Evolutionary conservation across 2,329 filamentous ascomycete genomes (phyloP).

Genomic region (Gnomoniopsis sp.): DNA sequence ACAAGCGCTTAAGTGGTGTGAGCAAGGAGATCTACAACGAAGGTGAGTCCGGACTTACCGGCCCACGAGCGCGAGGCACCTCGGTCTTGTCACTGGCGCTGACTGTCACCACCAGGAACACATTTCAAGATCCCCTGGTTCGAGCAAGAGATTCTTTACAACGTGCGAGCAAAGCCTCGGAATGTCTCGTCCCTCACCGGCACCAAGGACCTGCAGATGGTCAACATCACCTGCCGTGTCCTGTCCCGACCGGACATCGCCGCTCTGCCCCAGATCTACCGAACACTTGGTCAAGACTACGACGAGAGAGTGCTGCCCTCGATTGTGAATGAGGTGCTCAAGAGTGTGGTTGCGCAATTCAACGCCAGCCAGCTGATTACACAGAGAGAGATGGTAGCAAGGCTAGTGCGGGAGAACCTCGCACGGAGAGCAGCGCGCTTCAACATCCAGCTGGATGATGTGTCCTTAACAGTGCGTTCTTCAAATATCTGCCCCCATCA

Average conservation of each 20-base stretch:
- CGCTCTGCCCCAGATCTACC: conserved; percentile 93
- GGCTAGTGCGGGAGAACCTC: conserved; percentile 88
- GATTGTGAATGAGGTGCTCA: conserved; percentile 97
- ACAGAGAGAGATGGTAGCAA: conserved; percentile 94
- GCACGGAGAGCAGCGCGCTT: conserved; percentile 88
- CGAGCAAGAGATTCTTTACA: conserved; percentile 94
- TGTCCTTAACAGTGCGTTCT: conserved; percentile 79
- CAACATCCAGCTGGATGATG: conserved; percentile 96
- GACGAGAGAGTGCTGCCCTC: conserved; percentile 95
- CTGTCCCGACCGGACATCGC: conserved; percentile 85
- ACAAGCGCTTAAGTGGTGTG: conserved; percentile 87
- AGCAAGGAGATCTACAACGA: conserved; percentile 94
- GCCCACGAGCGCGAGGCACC: not conserved
- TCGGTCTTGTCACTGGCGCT: not conserved
- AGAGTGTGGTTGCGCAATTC: conserved; percentile 98
- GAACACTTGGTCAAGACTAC: conserved; percentile 91
- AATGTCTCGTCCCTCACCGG: conserved; percentile 96
- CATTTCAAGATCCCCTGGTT: conserved; percentile 95
- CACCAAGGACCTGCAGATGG: conserved; percentile 99
- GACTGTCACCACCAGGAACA: conserved; percentile 57
- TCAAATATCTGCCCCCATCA: not conserved
- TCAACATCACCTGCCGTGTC: conserved; percentile 99
- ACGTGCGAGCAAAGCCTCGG: conserved; percentile 95
- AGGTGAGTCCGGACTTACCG: conserved; percentile 53
- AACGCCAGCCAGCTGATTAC: conserved; percentile 98